Base-by-base conservation (phyloP, 2,329 filamentous ascomycete species). In the Albifimbria verrucaria region DNA sequence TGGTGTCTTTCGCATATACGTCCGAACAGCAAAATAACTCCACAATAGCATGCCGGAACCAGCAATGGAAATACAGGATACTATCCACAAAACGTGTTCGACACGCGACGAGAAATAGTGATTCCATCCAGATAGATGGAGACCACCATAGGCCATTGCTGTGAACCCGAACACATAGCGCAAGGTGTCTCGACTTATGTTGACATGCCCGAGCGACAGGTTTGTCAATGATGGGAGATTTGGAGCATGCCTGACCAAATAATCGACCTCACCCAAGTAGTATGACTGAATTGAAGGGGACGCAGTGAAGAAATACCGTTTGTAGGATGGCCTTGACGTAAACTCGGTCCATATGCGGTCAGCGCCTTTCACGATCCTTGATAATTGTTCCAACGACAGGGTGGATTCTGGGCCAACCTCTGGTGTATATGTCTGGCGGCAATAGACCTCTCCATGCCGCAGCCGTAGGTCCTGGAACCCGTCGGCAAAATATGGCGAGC, bases 361-460 rank as follows among this genome's bases (percentile, higher is more conserved):
- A 15, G 45, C 45, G 22, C 45, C 45, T 26, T 47, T 23, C 20
- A 47, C n/a, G 45, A 47, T 47, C 22, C 10, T 21, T 15, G 22
- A 47, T 15, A 47, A 15, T 23, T 47, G 24, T 26, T 47, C 45
- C 2, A 23, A 17, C n/a, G 20, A 23, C 9, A 47, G 24, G 9
- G 7, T 24, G n/a, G 17, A 17, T 10, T 24, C 45, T 21, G 45
- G 24, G n/a, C 17, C 20, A 25, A 23, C 15, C 45, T 47, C 15
- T 15, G 45, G 21, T 26, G 45, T 24, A 15, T 23, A 25, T 21
- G 26, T 25, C 24, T 47, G 45, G 10, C 45, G 21, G 5, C 45
- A 47, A 26, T 47, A 47, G 17, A 47, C 45, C 23, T 47, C 45
- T 26, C 45, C 45, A 47, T 47, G 45, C 20, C 45, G 45, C n/a